Evolutionary conservation across 306 rosid genomes (phyloP).

Genomic region (Dryas octopetala): DNA sequence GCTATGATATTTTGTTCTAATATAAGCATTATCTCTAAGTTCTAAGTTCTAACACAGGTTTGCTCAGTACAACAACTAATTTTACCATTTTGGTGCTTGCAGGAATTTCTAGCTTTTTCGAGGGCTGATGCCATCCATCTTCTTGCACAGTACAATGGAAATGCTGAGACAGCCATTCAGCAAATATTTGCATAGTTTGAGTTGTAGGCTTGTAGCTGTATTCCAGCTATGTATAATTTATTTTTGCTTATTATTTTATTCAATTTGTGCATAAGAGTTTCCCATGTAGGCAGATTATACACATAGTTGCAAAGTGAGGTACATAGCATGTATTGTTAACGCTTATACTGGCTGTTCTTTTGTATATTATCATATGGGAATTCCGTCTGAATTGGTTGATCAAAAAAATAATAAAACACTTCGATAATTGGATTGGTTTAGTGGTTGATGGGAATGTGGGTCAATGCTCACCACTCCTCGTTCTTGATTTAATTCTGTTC

Average conservation of each 20-base stretch:
- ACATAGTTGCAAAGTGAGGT: neutral
- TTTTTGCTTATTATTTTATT: conserved; percentile 47
- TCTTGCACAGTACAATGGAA: conserved; percentile 91
- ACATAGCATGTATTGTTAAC: neutral
- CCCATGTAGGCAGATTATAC: conserved; percentile 31
- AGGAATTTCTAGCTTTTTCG: conserved; percentile 96
- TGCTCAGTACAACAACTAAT: neutral
- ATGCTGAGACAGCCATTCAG: conserved; percentile 93
- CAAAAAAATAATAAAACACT: neutral
- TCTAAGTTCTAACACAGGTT: neutral
- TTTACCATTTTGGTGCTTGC: conserved; percentile 29
- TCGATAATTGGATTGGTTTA: neutral
- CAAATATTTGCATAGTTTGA: conserved; percentile 71
- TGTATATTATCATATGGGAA: neutral
- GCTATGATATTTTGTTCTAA: too few species aligned
- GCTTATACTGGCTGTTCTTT: conserved; percentile 4
- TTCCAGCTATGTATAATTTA: conserved; percentile 18
- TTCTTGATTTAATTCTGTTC: neutral
- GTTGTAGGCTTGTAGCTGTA: conserved; percentile 23
- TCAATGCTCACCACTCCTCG: too few species aligned
- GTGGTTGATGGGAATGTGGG: neutral
- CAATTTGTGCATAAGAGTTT: conserved; percentile 34
- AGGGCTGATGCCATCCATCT: conserved; percentile 99
- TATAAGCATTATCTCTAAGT: neutral
- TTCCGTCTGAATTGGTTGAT: neutral